A percentile compares a stretch with the other conserved stretches of the same genome.
Conservation (phyloP, 331 rosid genomes). For the Acacia concinna region DNA sequence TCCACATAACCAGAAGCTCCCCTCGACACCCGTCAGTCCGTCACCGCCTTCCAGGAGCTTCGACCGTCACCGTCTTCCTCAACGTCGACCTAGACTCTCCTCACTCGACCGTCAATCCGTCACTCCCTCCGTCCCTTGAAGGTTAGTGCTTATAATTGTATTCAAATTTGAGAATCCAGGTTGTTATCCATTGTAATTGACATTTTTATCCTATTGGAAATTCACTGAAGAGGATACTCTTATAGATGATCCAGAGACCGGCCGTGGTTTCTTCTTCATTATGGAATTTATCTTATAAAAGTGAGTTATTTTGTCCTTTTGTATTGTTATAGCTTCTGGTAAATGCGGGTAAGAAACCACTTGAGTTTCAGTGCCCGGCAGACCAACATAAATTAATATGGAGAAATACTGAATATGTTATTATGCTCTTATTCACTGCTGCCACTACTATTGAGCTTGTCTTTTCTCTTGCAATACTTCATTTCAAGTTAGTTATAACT, state of each 20-base stretch:
- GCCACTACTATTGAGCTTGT: background rate
- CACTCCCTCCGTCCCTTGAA: too few relatives aligned
- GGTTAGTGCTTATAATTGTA: background rate
- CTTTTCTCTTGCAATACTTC: background rate
- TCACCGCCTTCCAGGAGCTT: too few relatives aligned
- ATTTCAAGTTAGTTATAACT: background rate
- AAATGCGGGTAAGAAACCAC: background rate
- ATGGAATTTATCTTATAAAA: slow-evolving; percentile 36
- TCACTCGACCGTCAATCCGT: too few relatives aligned
- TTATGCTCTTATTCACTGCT: background rate
- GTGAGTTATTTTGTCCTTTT: slow-evolving; percentile 32
- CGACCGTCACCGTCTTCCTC: too few relatives aligned
- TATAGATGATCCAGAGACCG: slow-evolving; percentile 41
- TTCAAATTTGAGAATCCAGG: background rate
- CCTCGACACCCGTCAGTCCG: too few relatives aligned
- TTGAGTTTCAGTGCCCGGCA: background rate
- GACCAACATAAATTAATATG: background rate
- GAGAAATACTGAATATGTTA: background rate
- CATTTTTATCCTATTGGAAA: background rate
- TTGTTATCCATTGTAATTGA: background rate
- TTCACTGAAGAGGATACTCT: background rate
- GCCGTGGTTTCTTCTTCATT: slow-evolving; percentile 36
- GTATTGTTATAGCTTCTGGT: background rate
- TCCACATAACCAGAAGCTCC: too few relatives aligned
- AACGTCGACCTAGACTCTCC: too few relatives aligned